These are phyloP conservation scores for Hypoxylon lienhwacheense DNA, from an alignment of 495 filamentous ascomycete species.

Conservation along the genomic window DNA sequence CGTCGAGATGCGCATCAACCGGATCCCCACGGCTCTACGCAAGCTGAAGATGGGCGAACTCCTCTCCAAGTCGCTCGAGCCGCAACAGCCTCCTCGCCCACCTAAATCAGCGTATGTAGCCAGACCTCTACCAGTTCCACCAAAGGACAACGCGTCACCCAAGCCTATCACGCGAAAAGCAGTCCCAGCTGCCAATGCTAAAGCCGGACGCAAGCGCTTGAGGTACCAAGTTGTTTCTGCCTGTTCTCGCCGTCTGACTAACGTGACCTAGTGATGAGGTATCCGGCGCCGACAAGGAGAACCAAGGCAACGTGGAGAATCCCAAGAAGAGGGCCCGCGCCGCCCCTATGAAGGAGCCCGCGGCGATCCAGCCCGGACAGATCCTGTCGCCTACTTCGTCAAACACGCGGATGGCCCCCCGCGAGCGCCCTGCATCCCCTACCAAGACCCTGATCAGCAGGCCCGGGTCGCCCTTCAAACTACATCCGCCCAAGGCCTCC, in stretches of 20 bases:
- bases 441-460: conserved; percentile 43
- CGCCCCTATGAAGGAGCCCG: conserved; percentile 20
- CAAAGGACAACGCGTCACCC: conserved; percentile 34
- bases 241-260: conserved; percentile 14
- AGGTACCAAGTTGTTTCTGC: conserved; percentile 56
- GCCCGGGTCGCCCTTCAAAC: conserved; percentile 50
- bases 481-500: conserved; percentile 38
- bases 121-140: conserved; percentile 34
- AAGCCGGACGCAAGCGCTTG: conserved; percentile 57
- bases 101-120: conserved; percentile 33
- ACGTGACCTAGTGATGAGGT: conserved; percentile 60
- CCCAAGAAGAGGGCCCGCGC: conserved; percentile 48
- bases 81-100: conserved; percentile 23
- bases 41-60: conserved; percentile 84
- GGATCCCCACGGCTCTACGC: conserved; percentile 79
- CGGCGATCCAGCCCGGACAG: conserved; percentile 44
- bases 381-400: conserved; percentile 80
- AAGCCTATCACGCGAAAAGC: conserved; percentile 35
- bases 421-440: conserved; percentile 43
- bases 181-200: conserved; percentile 32
- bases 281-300: conserved; percentile 75
- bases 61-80: conserved; percentile 48
- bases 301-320: conserved; percentile 57
- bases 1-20: conserved; percentile 92
- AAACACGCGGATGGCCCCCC: conserved; percentile 68